Evolutionary conservation across 129 eudicot species (phyloP).

Genomic region (Pseudognaphalium luteoalbum): DNA sequence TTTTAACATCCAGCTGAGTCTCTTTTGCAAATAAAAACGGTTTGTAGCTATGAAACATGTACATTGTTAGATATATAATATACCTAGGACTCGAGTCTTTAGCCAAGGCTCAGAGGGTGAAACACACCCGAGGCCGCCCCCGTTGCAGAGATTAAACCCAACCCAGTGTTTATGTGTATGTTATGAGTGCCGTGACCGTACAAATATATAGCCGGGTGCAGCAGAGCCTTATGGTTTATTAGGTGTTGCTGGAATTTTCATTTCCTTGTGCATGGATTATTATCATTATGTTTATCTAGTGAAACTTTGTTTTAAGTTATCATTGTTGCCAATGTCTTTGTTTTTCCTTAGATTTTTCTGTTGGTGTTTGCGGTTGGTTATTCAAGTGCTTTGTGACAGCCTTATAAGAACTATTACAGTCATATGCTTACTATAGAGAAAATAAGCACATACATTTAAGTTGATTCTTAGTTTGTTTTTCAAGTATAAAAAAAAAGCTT

Average conservation of each 20-base stretch:
- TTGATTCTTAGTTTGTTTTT: no score
- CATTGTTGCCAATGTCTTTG: conserved; percentile 6
- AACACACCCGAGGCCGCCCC: conserved; percentile 61
- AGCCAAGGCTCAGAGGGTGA: conserved; percentile 70
- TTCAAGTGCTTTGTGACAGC: neutral
- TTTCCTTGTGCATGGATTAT: conserved; percentile 50
- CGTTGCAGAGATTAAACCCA: conserved; percentile 44
- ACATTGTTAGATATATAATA: conserved; percentile 57
- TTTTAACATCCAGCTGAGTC: conserved; percentile 45
- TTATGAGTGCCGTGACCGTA: conserved; percentile 54
- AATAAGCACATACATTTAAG: no score
- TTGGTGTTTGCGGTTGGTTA: neutral
- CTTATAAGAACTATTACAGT: no score
- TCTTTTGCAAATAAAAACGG: conserved; percentile 50
- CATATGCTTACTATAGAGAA: no score
- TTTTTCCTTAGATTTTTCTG: neutral
- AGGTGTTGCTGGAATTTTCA: conserved; percentile 50
- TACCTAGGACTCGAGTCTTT: conserved; percentile 72
- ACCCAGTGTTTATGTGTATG: conserved; percentile 41
- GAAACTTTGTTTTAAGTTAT: conserved; percentile 24
- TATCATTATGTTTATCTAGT: conserved; percentile 31
- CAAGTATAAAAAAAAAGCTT: no score
- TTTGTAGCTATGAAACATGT: conserved; percentile 68
- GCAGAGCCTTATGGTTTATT: conserved; percentile 57
- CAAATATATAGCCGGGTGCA: conserved; percentile 58